Evolutionary conservation across 1,284 basidiomycete species (phyloP).

Genomic region (Naganishia cerealis): DNA sequence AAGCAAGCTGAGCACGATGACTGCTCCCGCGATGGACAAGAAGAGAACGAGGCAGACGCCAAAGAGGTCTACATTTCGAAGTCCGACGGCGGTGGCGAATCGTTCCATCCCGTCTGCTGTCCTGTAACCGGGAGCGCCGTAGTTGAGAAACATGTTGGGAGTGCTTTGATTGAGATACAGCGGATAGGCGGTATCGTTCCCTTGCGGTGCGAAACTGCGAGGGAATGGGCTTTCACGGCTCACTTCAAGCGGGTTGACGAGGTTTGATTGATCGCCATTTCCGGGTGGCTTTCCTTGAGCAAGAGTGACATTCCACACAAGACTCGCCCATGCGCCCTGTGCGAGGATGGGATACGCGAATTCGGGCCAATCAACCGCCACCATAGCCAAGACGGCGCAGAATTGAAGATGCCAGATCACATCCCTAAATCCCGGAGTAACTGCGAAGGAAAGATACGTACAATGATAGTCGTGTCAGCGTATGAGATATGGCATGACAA

Average conservation of each 20-base stretch:
- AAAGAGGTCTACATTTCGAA: slow-evolving; percentile 80
- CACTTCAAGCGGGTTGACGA: slow-evolving; percentile 55
- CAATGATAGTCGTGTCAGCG: neutral
- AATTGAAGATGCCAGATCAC: slow-evolving; percentile 89
- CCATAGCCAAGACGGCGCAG: slow-evolving; percentile 72
- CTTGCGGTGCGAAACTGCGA: slow-evolving; percentile 66
- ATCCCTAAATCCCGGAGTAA: slow-evolving; percentile 88
- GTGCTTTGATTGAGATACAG: slow-evolving; percentile 71
- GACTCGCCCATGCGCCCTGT: slow-evolving; percentile 80
- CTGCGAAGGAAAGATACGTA: slow-evolving; percentile 53
- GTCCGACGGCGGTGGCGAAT: slow-evolving; percentile 74
- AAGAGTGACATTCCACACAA: slow-evolving; percentile 78
- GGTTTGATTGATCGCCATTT: slow-evolving; percentile 67
- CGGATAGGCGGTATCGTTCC: slow-evolving; percentile 68
- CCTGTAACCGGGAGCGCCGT: slow-evolving; percentile 60
- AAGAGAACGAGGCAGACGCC: slow-evolving; percentile 79
- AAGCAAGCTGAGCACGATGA: slow-evolving; percentile 67
- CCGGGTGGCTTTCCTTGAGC: slow-evolving; percentile 57
- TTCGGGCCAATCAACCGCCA: slow-evolving; percentile 88
- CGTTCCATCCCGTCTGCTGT: slow-evolving; percentile 65
- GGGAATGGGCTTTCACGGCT: slow-evolving; percentile 56
- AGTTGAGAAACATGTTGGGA: slow-evolving; percentile 71
- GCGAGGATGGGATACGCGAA: slow-evolving; percentile 86
- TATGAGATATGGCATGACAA: slow-evolving; percentile 16
- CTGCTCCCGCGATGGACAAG: slow-evolving; percentile 71